Evolutionary conservation across 164 flowering plant species (phyloP).

Genomic region (Nelumbo lutea): DNA sequence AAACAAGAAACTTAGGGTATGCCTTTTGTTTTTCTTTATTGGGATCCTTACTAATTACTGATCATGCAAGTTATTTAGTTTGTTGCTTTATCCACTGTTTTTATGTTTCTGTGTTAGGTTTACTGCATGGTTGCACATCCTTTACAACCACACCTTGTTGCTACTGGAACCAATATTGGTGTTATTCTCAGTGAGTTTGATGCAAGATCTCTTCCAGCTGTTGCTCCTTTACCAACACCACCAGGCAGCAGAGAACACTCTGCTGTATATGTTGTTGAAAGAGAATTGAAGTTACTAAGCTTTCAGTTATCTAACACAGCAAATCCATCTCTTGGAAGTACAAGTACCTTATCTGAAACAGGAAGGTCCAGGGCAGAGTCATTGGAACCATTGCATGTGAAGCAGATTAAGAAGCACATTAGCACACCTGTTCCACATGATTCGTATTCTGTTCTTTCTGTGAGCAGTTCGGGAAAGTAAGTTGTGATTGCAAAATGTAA

Average conservation of each 20-base stretch:
- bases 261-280: conserved; percentile 82
- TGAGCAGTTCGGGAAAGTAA: conserved; percentile 99
- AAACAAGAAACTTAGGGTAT: conserved; percentile 87
- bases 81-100: background rate
- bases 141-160: conserved; percentile 96
- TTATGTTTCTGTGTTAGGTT: conserved; percentile 47
- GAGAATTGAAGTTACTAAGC: conserved; percentile 74
- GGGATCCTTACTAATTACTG: background rate
- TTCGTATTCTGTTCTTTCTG: conserved; percentile 87
- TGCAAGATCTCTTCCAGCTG: conserved; percentile 87
- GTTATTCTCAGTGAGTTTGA: conserved; percentile 92
- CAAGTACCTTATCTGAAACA: conserved; percentile 72
- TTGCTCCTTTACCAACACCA: conserved; percentile 76
- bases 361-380: conserved; percentile 72
- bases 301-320: conserved; percentile 73
- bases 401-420: conserved; percentile 87
- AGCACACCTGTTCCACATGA: conserved; percentile 97
- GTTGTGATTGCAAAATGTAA: conserved; percentile 22
- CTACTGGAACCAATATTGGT: conserved; percentile 93
- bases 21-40: conserved; percentile 5
- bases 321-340: conserved; percentile 87
- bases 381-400: conserved; percentile 65
- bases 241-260: conserved; percentile 85
- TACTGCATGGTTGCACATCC: conserved; percentile 98
- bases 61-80: background rate